phyloP scores from a whole-genome alignment of 306 rosid genomes.

The Malus orientalis region DNA sequence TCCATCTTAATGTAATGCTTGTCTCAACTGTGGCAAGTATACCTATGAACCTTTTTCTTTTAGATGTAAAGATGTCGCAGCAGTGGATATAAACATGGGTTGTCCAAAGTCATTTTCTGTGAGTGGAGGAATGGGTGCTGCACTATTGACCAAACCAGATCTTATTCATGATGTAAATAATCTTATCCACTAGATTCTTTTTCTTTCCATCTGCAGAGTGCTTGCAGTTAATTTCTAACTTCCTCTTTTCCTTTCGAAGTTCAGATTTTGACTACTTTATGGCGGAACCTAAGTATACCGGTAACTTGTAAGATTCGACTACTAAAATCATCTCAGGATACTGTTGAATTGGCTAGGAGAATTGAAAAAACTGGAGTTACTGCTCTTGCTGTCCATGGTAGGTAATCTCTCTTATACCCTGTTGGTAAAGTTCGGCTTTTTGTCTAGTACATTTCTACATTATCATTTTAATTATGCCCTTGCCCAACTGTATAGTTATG shows the following conservation, averaged over 20 bases:
- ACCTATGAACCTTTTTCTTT: slow-evolving; percentile 2
- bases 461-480: not conserved
- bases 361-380: slow-evolving; percentile 88
- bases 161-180: slow-evolving; percentile 68
- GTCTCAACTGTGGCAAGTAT: not conserved
- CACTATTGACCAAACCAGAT: slow-evolving; percentile 69
- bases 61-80: slow-evolving; percentile 82
- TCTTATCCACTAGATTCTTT: slow-evolving; percentile 4
- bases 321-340: slow-evolving; percentile 57
- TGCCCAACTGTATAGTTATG: not conserved
- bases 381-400: slow-evolving; percentile 89
- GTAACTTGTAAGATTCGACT: slow-evolving; percentile 90
- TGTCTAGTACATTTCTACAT: not conserved
- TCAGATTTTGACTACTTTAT: slow-evolving; percentile 80
- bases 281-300: slow-evolving; percentile 72
- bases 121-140: slow-evolving; percentile 95
- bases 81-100: slow-evolving; percentile 91
- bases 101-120: slow-evolving; percentile 86
- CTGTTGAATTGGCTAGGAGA: slow-evolving; percentile 75
- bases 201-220: not conserved
- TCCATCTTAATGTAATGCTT: not conserved
- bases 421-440: not conserved
- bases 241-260: slow-evolving; percentile 7
- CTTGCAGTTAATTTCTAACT: slow-evolving; percentile 6
- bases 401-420: slow-evolving; percentile 32